Base-by-base conservation (phyloP, 352 stramenopile species). In the Plasmopara viticola region DNA sequence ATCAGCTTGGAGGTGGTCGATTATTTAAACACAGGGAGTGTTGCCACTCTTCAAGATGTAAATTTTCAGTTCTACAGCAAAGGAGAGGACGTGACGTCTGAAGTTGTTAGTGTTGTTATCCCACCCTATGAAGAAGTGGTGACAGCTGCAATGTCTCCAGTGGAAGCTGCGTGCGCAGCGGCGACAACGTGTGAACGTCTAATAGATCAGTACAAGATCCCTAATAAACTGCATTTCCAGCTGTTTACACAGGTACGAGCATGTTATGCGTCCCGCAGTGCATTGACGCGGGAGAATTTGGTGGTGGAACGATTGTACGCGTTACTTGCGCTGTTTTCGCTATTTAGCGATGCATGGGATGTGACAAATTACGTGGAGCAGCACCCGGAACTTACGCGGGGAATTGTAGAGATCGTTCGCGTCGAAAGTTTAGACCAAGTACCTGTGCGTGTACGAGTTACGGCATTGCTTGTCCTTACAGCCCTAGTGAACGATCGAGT, bases 311-410 rank as follows among this genome's bases (percentile, higher is more conserved):
- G 75, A 34, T 42, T 95, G 34, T 57, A 89, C 38, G 76, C 82
- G 31, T 47, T 93, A 13, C 34, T 90, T 28, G 77, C 68, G 20
- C 66, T 95, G 29, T 93, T 91, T 57, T 84, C 83, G 25, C 65
- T 81, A 6, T 90, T 89, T 35, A 79, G 74, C 44, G 81, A 93
- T 44, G 66, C 80, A 7, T 74, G 70, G 47, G 80, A 95, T 43
- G 78, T 91, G 29, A 84, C 73, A 9, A 84, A 70, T 60, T 89
- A 88, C 52, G 70, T 93, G 37, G 81, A 93, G 44, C 64, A 86
- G 29, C 83, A 91, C 62, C 61, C 78, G 6, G 81, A 90, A 30
- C 68, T 95, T 13, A 86, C 74, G 12, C 77, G 80, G 9, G 65
- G 66, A 6, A 58, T 95, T 17, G 76, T 87, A 2, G 82, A 95